Conservation (phyloP, 176 grass and related monocot genomes). For the Avena eriantha region DNA sequence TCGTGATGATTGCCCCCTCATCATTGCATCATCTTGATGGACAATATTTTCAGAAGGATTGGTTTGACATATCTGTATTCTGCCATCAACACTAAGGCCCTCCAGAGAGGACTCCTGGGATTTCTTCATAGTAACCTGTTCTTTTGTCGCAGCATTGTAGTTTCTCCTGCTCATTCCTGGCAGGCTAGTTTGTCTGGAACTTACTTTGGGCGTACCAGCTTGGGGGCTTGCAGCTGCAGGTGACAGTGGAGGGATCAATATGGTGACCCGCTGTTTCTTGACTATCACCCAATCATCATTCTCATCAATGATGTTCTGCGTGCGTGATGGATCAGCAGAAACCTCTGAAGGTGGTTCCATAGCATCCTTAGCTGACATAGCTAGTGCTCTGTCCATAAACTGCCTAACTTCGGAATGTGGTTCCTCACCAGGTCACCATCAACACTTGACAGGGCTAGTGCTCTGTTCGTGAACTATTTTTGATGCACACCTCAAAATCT, state of each 20-base stretch:
- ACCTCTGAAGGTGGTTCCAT: constrained; percentile 26
- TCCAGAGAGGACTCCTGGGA: constrained; percentile 21
- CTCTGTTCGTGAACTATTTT: constrained; percentile 22
- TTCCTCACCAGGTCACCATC: constrained; percentile 3
- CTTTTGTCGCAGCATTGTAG: constrained; percentile 36
- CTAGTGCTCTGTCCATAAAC: constrained; percentile 18
- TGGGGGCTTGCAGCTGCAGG: constrained; percentile 33
- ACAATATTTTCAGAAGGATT: constrained; percentile 26
- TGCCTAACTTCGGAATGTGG: constrained; percentile 13
- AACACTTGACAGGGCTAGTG: constrained; percentile 16
- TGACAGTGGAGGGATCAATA: constrained; percentile 55
- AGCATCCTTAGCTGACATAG: constrained; percentile 15
- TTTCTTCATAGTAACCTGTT: constrained; percentile 29
- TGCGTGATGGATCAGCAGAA: constrained; percentile 10
- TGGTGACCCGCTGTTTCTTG: constrained; percentile 57
- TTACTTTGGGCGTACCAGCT: constrained; percentile 1
- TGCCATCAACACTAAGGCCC: background rate
- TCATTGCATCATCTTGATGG: constrained; percentile 15
- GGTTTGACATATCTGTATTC: constrained; percentile 3
- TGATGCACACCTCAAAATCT: background rate
- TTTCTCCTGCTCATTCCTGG: constrained; percentile 30
- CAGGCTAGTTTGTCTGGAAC: constrained; percentile 33
- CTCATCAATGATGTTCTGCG: constrained; percentile 30
- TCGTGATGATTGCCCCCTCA: background rate
- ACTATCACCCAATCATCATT: constrained; percentile 64